These are phyloP conservation scores for Hypoxylon sp. DNA, from an alignment of 2,329 filamentous ascomycete species.

Conservation along the genomic window DNA sequence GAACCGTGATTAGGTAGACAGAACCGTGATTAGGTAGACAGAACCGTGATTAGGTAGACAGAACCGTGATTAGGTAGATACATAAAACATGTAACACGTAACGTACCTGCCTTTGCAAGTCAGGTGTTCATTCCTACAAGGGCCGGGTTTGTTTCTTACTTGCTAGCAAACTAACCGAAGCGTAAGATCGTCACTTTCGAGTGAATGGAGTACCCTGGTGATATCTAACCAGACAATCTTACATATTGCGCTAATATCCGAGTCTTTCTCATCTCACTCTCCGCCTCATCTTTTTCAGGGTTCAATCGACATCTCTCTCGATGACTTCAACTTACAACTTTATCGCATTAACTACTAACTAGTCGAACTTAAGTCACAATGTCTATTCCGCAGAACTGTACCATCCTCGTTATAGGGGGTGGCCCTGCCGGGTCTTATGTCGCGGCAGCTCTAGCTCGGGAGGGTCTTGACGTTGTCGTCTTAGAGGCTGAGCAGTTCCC, in stretches of 20 bases:
- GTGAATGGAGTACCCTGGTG: neutral
- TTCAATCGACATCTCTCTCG: neutral
- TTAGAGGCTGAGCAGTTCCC: constrained; percentile 62
- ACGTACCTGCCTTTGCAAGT: neutral
- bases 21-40: too few species aligned
- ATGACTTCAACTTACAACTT: neutral
- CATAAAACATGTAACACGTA: neutral
- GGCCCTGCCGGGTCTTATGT: constrained; percentile 64
- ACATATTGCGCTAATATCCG: neutral
- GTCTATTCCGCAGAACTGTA: constrained; percentile 30
- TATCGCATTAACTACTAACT: neutral
- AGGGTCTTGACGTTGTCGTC: constrained; percentile 62
- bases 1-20: too few species aligned
- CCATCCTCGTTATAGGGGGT: constrained; percentile 58
- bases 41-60: too few species aligned
- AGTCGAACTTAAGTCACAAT: constrained; percentile 5
- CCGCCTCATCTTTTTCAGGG: neutral
- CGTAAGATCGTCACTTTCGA: neutral
- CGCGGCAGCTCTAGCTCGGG: constrained; percentile 60
- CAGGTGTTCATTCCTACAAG: neutral
- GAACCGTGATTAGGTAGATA: neutral
- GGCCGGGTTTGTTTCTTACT: neutral
- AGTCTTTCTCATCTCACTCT: neutral
- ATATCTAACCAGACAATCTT: neutral
- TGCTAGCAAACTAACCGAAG: neutral